phyloP scores from a whole-genome alignment of 305 asterid genomes.

The Fraxinus ornus region DNA sequence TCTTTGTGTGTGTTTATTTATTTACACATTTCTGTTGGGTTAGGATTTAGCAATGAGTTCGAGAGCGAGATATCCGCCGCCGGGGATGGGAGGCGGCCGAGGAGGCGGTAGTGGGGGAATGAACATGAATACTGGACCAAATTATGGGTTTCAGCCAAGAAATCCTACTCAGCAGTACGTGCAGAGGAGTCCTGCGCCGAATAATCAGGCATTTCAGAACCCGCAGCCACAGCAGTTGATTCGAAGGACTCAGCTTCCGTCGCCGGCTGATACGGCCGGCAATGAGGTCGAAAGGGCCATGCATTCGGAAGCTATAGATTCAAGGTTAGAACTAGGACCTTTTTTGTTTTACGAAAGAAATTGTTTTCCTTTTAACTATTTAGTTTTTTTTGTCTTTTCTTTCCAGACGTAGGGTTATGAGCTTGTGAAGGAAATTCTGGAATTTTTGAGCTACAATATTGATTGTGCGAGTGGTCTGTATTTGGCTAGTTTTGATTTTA shows the following conservation, averaged over 20 bases:
- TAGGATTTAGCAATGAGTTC: slow-evolving; percentile 57
- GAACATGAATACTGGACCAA: slow-evolving; percentile 47
- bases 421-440: neutral
- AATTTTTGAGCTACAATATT: neutral
- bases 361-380: neutral
- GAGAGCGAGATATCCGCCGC: slow-evolving; percentile 83
- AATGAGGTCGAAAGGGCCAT: slow-evolving; percentile 87
- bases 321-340: slow-evolving; percentile 45
- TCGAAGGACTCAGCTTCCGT: slow-evolving; percentile 48
- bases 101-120: slow-evolving; percentile 34
- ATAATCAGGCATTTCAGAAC: slow-evolving; percentile 43
- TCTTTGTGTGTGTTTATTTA: neutral
- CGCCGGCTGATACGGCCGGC: slow-evolving; percentile 38
- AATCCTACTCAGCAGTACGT: slow-evolving; percentile 60
- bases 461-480: neutral
- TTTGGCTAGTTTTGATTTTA: slow-evolving; percentile 15
- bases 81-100: slow-evolving; percentile 54
- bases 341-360: neutral
- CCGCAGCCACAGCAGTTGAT: slow-evolving; percentile 82
- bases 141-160: slow-evolving; percentile 51
- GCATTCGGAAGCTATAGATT: slow-evolving; percentile 76
- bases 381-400: neutral
- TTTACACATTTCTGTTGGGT: neutral
- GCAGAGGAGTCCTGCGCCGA: slow-evolving; percentile 55
- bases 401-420: neutral